Evolutionary conservation across 2,329 filamentous ascomycete genomes (phyloP), one percentile per base, ranked within the genome.

Genomic region (Sphaerulina populicola): DNA sequence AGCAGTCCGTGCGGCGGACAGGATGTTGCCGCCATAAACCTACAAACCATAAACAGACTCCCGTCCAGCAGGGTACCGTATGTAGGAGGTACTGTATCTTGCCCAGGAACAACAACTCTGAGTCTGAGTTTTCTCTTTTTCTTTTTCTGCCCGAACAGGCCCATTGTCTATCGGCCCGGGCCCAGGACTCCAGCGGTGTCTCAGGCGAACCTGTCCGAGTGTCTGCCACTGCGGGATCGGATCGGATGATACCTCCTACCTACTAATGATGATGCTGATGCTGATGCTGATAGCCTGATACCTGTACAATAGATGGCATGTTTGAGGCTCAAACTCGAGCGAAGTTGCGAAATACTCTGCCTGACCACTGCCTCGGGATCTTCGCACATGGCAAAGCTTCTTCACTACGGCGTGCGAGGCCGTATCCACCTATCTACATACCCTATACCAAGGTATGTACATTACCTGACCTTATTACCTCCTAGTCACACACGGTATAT

Each of bases 101-200:
- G 37, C 36, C 31, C 38, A 31, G 47, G 51, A 35, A 43, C 18
- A 27, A 15, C 36, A 42, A 40, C 37, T 46, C 41, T 41, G 30
- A n/a, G n/a, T 18, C 18, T 18, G 18, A 18, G 18, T 18, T 18
- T 18, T 18, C 18, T 3, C 18, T 18, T 18, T 18, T 18, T 18
- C 18, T 18, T 18, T 18, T 18, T 12, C 8, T 12, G 39, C 23
- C 23, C 23, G 5, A 7, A 27, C 5, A 7, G 23, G 23, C 6
- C 23, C 23, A 27, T 27, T 27, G 23, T 27, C 23, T 7, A 5
- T 18, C 2, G 18, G 18, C 18, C 4, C 18, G 18, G 18, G 18
- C 18, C 18, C 18, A 18, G 18, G 2, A 18, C 30, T 33, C 30
- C 30, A 35, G 10, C 5, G 31, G 31, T 35, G 31, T 35, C 31